These are phyloP conservation scores for Zopfia rhizophila DNA, from an alignment of 2,329 filamentous ascomycete species.

Conservation along the genomic window DNA sequence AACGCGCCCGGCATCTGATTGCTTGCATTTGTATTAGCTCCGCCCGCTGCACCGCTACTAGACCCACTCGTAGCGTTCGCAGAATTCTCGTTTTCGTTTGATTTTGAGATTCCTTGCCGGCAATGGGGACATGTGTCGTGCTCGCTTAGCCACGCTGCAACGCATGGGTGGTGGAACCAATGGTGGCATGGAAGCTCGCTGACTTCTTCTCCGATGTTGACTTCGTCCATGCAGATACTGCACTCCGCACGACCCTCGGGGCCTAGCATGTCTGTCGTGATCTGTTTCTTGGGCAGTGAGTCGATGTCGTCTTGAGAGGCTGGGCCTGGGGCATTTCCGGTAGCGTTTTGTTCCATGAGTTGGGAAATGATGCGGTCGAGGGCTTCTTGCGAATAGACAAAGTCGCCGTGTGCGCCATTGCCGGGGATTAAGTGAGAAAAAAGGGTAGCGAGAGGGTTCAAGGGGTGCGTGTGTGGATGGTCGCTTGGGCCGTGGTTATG, in stretches of 20 bases:
- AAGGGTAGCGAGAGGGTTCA: constrained; percentile 57
- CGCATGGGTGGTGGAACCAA: constrained; percentile 90
- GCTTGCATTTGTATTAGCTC: background rate
- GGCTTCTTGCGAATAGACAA: constrained; percentile 89
- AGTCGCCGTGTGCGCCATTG: constrained; percentile 71
- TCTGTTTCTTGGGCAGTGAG: constrained; percentile 74
- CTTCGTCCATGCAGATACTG: constrained; percentile 92
- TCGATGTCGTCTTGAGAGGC: constrained; percentile 80
- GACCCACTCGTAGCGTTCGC: background rate
- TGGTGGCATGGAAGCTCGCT: constrained; percentile 86
- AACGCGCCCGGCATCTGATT: constrained; percentile 43
- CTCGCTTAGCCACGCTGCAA: constrained; percentile 83
- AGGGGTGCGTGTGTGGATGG: constrained; percentile 22
- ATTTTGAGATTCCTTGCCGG: constrained; percentile 64
- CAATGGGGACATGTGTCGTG: constrained; percentile 94
- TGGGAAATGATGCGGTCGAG: constrained; percentile 88
- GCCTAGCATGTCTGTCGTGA: constrained; percentile 76
- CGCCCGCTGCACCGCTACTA: background rate
- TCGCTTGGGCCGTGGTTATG: constrained; percentile 18
- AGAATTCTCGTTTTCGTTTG: constrained; percentile 29
- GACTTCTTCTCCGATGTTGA: constrained; percentile 77
- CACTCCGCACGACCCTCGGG: constrained; percentile 79
- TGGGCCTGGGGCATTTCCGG: constrained; percentile 82
- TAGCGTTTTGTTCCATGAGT: constrained; percentile 84
- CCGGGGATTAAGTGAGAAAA: constrained; percentile 49